Conservation (phyloP, 331 rosid species). For the Acacia concinna region DNA sequence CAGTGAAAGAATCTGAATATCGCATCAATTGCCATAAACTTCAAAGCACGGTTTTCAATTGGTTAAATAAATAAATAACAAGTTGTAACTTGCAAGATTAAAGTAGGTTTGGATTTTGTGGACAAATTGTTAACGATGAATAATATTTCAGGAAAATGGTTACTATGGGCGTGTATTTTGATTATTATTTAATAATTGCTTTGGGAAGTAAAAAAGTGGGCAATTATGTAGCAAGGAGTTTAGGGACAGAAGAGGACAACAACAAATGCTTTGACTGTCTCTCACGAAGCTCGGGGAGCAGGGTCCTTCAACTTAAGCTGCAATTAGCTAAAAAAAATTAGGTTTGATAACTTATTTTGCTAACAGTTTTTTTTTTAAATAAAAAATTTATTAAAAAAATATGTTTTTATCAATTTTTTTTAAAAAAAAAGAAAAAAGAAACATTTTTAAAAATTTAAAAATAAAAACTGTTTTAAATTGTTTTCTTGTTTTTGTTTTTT, state of each 20-base stretch:
- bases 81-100: background rate
- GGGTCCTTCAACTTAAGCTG: background rate
- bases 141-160: background rate
- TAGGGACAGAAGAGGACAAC: background rate
- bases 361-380: too few species aligned
- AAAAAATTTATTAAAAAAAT: too few species aligned
- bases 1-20: background rate
- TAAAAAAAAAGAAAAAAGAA: too few species aligned
- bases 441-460: too few species aligned
- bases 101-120: background rate
- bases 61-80: background rate
- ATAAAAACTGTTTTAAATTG: too few species aligned
- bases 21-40: background rate
- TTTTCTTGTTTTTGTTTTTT: too few species aligned
- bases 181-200: background rate
- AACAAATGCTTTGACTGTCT: background rate
- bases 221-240: background rate
- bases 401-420: too few species aligned
- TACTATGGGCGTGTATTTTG: background rate
- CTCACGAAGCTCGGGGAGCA: background rate
- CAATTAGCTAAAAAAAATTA: too few species aligned
- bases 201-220: background rate
- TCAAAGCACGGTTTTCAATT: background rate
- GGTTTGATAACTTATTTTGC: too few species aligned
- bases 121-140: background rate